These are phyloP conservation scores for Naganishia vishniacii DNA, from an alignment of 768 basidiomycete genomes.

Conservation along the genomic window DNA sequence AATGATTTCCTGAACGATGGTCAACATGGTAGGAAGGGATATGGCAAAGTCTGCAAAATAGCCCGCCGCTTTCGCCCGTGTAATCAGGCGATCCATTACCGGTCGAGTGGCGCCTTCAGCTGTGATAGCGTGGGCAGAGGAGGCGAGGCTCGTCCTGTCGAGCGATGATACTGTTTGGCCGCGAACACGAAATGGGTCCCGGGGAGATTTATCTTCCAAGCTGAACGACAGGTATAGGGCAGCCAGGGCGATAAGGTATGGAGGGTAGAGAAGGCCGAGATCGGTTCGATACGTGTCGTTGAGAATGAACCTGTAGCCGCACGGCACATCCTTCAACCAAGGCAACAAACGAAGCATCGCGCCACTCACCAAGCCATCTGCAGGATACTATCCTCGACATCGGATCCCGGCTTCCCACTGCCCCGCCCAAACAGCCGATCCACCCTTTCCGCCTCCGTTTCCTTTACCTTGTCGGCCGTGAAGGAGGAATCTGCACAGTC, in stretches of 20 bases:
- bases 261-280: constrained; percentile 87
- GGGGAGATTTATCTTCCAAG: constrained; percentile 39
- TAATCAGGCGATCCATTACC: constrained; percentile 49
- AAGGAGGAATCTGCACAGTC: constrained; percentile 34
- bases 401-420: constrained; percentile 43
- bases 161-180: constrained; percentile 18
- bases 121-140: constrained; percentile 28
- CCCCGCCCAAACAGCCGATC: constrained; percentile 45
- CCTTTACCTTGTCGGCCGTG: constrained; percentile 35
- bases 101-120: constrained; percentile 28
- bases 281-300: constrained; percentile 95
- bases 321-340: not conserved
- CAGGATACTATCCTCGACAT: constrained; percentile 56
- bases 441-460: constrained; percentile 55
- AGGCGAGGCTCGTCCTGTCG: constrained; percentile 25
- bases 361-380: constrained; percentile 80
- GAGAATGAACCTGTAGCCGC: constrained; percentile 77
- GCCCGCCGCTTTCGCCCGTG: constrained; percentile 54
- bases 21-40: constrained; percentile 70
- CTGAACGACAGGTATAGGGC: constrained; percentile 82
- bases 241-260: constrained; percentile 86
- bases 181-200: constrained; percentile 9
- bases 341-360: not conserved
- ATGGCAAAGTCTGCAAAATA: constrained; percentile 85
- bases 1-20: constrained; percentile 85